These are phyloP conservation scores for Podospora tetraspora DNA, from an alignment of 495 filamentous ascomycete genomes.

Conservation along the genomic window DNA sequence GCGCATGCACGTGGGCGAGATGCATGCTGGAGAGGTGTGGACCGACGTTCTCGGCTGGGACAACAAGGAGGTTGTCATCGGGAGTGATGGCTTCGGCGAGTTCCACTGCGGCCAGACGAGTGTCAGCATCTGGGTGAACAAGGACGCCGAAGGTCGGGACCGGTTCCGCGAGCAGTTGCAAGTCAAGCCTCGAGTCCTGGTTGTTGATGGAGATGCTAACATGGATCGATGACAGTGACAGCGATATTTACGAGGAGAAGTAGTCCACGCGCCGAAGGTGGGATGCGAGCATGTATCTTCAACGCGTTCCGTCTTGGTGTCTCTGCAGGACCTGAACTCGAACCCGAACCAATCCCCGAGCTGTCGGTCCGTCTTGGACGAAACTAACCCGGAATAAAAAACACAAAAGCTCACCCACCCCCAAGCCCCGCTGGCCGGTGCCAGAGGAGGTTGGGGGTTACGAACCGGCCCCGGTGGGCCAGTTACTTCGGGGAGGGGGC, in stretches of 20 bases:
- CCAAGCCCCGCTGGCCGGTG: no score
- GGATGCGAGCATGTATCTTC: not conserved
- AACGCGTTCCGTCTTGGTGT: not conserved
- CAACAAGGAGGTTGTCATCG: slow-evolving; percentile 44
- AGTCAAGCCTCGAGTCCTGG: slow-evolving; percentile 13
- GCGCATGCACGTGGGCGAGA: slow-evolving; percentile 57
- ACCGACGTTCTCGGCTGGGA: slow-evolving; percentile 53
- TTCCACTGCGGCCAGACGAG: slow-evolving; percentile 51
- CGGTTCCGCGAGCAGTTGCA: slow-evolving; percentile 39
- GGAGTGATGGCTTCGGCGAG: slow-evolving; percentile 48
- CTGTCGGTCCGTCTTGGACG: not conserved
- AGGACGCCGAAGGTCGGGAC: slow-evolving; percentile 48
- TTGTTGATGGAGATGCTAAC: not conserved
- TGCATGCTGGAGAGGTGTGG: slow-evolving; percentile 53
- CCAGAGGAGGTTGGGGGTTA: no score
- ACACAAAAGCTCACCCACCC: no score
- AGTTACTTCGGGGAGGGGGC: no score
- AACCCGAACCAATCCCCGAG: no score
- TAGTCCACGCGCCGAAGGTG: not conserved
- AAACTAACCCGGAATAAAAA: no score
- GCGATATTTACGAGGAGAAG: not conserved
- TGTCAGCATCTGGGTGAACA: slow-evolving; percentile 58
- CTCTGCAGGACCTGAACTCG: no score
- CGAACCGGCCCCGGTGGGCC: no score
- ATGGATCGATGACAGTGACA: not conserved